Base-by-base conservation (phyloP, 768 basidiomycete genomes). In the Mrakia hoshinonis region DNA sequence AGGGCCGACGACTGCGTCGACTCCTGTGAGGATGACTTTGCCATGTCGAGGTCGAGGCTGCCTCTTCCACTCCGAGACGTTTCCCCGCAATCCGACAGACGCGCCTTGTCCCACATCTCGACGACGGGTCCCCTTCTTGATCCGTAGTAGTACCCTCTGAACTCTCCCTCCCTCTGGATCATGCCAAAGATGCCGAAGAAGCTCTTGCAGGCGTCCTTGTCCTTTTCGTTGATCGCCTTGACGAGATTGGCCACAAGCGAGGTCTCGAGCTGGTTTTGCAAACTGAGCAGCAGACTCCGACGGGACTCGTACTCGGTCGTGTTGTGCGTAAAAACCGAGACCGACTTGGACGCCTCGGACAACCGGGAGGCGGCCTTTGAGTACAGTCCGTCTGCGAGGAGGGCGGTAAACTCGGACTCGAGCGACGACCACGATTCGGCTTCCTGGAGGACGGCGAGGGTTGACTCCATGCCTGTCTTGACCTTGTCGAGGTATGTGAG, bases 401-500 rank as follows among this genome's bases (percentile, higher is more conserved):
- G 84, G 2, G 88, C 83, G 0, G 89, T 90, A 60, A 96, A 89
- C 80, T 99, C 96, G 46, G 89, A 84, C 78, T 98, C 96, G 58
- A 99, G 84, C 2, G 91, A 91, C 70, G 89, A 90, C 96, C 96
- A 99, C 74, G 89, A 91, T 82, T 98, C 94, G 15, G 96, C 94
- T 78, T 98, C 95, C 31, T 88, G 86, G 46, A 98, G 81, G 22
- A 97, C 92, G 73, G 92, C 92, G 43, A 93, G 83, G 0, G 92
- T 85, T 0, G 87, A 87, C 78, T 93, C 92, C 91, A 99, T 93
- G 26, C 89, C 83, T 29, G 82, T 82, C 77, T 92, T 96, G 36
- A 93, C 84, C 12, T 85, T 86, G 79, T 98, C 92, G 49, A 98
- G 83, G 54, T 87, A 83, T 67, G 87, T 86, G n/a, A 99, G 81